These are phyloP conservation scores for Carex parvula DNA, from an alignment of 176 grass and related monocot genomes.

Conservation along the genomic window DNA sequence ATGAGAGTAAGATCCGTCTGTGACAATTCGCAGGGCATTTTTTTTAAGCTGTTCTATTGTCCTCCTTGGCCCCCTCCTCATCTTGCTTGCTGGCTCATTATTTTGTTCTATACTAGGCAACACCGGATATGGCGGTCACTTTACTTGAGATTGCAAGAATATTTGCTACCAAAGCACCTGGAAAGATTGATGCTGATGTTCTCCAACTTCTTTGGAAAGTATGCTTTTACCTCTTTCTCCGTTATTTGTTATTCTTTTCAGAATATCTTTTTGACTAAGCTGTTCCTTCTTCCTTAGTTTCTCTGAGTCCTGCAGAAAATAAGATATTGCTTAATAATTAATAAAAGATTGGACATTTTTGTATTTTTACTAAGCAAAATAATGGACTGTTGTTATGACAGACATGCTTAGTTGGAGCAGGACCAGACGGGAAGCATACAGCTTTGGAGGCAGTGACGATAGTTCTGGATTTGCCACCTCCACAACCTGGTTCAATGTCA, in stretches of 20 bases:
- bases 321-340: background rate
- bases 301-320: background rate
- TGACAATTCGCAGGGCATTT: background rate
- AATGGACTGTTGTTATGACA: conserved; percentile 34
- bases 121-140: conserved; percentile 96
- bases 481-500: conserved; percentile 83
- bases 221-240: conserved; percentile 27
- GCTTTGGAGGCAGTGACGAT: conserved; percentile 98
- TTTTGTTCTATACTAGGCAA: conserved; percentile 64
- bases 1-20: background rate
- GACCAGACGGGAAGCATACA: conserved; percentile 97
- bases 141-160: conserved; percentile 99
- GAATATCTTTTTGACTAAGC: background rate
- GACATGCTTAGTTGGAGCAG: conserved; percentile 98
- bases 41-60: background rate
- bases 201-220: conserved; percentile 98
- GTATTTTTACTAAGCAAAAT: conserved; percentile 7
- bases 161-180: conserved; percentile 99
- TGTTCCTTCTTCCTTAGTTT: background rate
- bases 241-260: background rate
- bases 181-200: conserved; percentile 99
- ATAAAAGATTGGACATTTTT: background rate
- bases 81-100: conserved; percentile 15
- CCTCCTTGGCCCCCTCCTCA: background rate
- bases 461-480: conserved; percentile 95